phyloP scores from a whole-genome alignment of 2,329 filamentous ascomycete genomes.

The Ambrosiella xylebori region DNA sequence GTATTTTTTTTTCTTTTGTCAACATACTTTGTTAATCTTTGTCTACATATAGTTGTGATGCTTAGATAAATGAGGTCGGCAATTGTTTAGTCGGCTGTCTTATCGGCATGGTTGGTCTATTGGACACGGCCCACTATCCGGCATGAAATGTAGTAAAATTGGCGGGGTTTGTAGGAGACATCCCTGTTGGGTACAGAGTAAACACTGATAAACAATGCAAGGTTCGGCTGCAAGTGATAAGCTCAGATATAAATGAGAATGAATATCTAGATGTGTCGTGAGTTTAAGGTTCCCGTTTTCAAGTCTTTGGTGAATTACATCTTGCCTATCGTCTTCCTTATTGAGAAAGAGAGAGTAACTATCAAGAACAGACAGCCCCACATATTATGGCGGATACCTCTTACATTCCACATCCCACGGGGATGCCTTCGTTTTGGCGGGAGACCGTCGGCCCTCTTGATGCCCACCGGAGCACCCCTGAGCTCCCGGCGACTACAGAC shows the following conservation, averaged over 20 bases:
- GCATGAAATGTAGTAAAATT: not conserved
- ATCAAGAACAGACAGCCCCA: too few relatives aligned
- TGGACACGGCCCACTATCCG: not conserved
- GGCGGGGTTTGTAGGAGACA: not conserved
- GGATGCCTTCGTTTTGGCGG: constrained; percentile 26
- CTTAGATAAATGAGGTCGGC: not conserved
- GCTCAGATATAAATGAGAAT: too few relatives aligned
- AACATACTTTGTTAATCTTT: not conserved
- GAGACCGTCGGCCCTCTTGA: constrained; percentile 23
- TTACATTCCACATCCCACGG: constrained; percentile 16
- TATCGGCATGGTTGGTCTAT: not conserved
- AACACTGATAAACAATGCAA: not conserved
- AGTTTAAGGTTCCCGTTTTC: too few relatives aligned
- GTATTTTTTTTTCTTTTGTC: not conserved
- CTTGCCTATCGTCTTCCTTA: too few relatives aligned
- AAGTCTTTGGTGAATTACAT: too few relatives aligned
- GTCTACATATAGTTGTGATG: not conserved
- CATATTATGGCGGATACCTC: not conserved
- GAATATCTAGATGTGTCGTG: too few relatives aligned
- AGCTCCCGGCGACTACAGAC: constrained; percentile 24
- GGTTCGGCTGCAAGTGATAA: not conserved
- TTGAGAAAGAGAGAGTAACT: too few relatives aligned
- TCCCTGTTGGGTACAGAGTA: not conserved
- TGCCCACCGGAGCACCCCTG: constrained; percentile 22
- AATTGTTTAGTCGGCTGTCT: not conserved